Base-by-base conservation (phyloP, 371 early-diverging fungal genomes). In the Amoeboradix gromovi region DNA sequence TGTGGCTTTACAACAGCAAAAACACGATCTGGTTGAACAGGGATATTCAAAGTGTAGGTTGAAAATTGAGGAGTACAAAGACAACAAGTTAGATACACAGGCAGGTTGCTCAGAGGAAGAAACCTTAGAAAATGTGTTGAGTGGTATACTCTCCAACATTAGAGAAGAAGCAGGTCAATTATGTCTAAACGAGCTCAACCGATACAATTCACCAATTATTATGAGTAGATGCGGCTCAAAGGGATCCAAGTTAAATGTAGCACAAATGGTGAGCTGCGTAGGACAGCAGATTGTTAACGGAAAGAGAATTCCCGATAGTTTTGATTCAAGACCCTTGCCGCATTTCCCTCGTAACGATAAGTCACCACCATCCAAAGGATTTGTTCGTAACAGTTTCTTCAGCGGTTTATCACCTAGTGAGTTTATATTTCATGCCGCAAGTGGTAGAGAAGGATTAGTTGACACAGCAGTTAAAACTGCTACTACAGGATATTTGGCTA, bases 391-490 rank as follows among this genome's bases (percentile, higher is more conserved):
- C 80, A 89, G 91, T 79, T 99, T 97, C 85, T 97, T 84, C 78
- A 83, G 86, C 66, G 99, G 99, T 17, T 79, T 99, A 30, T 82
- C 87, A 1, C 95, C 98, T 1, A 84, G 91, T 0, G 98, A 98
- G 76, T 98, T 98, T 76, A 83, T 98, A 71, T 99, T 98, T 85
- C 99, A 99, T 81, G 98, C 98, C 71, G 91, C 94, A 28, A 91
- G 94, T 70, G 98, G 99, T 75, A 89, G 99, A 81, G 99, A 98
- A 85, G 99, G 99, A 79, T 80, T 99, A 71, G 96, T 99, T 69
- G 99, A 99, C 80, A 98, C 99, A 1, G 98, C 99, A 70, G 98
- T 99, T 75, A 85, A 84, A 75, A 98, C 99, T 31, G 98, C 99
- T 30, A 98, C 98, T 80, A 98, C 98, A 0, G 99, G 98, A 72